Evolutionary conservation across 768 basidiomycete genomes (phyloP).

Genomic region (Tulasnella sp.): DNA sequence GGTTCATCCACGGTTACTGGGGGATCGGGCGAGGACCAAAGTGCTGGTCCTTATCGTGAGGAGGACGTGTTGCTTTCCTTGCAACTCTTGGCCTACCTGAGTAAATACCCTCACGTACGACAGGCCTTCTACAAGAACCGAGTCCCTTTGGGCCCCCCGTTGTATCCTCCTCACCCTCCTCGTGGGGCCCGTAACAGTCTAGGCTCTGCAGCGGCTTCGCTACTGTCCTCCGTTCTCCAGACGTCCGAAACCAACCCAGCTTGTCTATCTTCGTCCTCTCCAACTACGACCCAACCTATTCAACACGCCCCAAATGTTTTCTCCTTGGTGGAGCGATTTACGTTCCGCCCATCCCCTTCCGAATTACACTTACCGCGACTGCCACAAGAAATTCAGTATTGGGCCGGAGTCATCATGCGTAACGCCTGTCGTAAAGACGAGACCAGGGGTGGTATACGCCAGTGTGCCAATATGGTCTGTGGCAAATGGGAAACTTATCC

Average conservation of each 20-base stretch:
- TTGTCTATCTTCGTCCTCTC: background rate
- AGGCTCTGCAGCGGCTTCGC: constrained; percentile 38
- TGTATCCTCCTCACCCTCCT: constrained; percentile 17
- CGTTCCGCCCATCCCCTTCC: constrained; percentile 77
- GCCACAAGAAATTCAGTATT: constrained; percentile 89
- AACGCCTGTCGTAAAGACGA: constrained; percentile 99
- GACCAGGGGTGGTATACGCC: constrained; percentile 77
- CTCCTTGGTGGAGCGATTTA: constrained; percentile 91
- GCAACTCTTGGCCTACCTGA: constrained; percentile 89
- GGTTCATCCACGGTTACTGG: background rate
- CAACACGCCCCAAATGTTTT: constrained; percentile 73
- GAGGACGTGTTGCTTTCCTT: constrained; percentile 86
- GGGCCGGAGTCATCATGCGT: constrained; percentile 99
- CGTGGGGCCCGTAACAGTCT: constrained; percentile 21
- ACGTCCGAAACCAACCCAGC: background rate
- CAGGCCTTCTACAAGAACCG: constrained; percentile 89
- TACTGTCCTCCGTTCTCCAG: constrained; percentile 25
- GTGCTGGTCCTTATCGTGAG: constrained; percentile 66
- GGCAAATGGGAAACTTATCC: constrained; percentile 89
- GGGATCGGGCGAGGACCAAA: constrained; percentile 2
- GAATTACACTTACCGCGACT: constrained; percentile 61
- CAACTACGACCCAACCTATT: constrained; percentile 25
- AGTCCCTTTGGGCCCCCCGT: constrained; percentile 15
- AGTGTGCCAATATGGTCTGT: constrained; percentile 98
- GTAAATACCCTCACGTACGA: constrained; percentile 95